Evolutionary conservation across 331 rosid species (phyloP), one percentile per base, ranked within the genome.

Genomic region (Cydonia oblonga): DNA sequence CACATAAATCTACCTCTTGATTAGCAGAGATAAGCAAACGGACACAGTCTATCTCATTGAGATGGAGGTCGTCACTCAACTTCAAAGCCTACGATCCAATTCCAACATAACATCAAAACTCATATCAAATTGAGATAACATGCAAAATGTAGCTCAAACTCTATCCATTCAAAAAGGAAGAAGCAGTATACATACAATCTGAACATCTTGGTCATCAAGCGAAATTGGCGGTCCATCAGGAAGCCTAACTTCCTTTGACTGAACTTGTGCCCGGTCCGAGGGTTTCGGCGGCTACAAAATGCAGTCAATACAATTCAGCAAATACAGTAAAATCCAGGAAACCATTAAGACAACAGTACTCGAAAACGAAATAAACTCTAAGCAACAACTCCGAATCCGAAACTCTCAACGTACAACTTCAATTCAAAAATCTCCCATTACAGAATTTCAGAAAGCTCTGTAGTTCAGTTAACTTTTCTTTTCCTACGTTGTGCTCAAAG

Each of bases 11-110:
- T 78, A 93, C 98, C 97, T 90, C 97, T 75, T 90, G 97, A 82
- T 93, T 91, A 28, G 96, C 92, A 51, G 81, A 81, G 60, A 93
- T 86, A 75, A 93, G 90, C 85, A 93, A 84, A 32, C 87, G 83
- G 70, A 93, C 97, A 20, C 97, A 90, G 11, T 93, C 90, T 49
- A 89, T 85, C 84, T 93, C 98, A 77, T 90, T 93, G 63, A 93
- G 91, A 84, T 89, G 91, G 75, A 90, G 91, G 71, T 93, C 97
- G 66, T 93, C 95, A 28, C 98, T 93, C 89, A 93, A 80, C 82
- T 90, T 93, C 76, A 93, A 89, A 29, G 92, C 88, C 98, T 93
- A 44, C 9, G 30, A 72, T 73, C 79, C 87, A 83, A 29, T 64
- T 73, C 77, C 87, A 83, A 29, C 67, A 70, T 67, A 62, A 35